Evolutionary conservation across 139 green algal species (phyloP).

Genomic region (Raphidocelis subcapitata): DNA sequence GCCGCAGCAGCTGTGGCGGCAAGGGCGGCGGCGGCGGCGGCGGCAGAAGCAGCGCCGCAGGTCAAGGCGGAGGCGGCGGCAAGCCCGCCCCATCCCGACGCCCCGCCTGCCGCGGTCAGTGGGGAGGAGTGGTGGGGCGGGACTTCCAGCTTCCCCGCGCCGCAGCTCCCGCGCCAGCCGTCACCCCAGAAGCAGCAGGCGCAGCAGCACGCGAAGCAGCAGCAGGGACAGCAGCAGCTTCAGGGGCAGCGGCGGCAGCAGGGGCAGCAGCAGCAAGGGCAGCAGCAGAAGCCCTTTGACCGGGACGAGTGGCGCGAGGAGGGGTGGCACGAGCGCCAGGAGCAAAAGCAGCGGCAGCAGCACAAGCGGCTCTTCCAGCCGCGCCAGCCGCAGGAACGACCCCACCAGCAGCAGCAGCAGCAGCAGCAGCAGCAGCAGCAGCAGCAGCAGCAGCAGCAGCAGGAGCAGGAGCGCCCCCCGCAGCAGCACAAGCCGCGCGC

Average conservation of each 20-base stretch:
- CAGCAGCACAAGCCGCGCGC: too few species aligned
- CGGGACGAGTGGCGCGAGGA: neutral
- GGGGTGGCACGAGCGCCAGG: neutral
- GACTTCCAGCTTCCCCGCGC: too few species aligned
- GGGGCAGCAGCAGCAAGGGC: neutral
- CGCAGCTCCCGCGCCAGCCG: too few species aligned
- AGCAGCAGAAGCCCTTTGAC: slow-evolving; percentile 4
- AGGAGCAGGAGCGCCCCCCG: slow-evolving; percentile 7
- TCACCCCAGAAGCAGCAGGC: too few species aligned
- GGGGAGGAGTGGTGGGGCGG: too few species aligned
- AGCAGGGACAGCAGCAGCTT: neutral
- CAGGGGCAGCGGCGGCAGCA: neutral
- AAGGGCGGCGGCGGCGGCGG: too few species aligned
- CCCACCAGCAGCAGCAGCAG: neutral
- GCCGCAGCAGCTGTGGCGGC: too few species aligned
- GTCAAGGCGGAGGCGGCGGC: too few species aligned
- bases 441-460: slow-evolving; percentile 7
- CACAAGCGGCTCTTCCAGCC: neutral
- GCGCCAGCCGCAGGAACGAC: neutral
- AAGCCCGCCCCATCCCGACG: too few species aligned
- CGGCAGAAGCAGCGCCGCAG: too few species aligned
- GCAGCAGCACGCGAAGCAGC: neutral
- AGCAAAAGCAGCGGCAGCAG: slow-evolving; percentile 3
- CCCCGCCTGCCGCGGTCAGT: too few species aligned
- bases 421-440: neutral